These are phyloP conservation scores for Eucalyptus grandis DNA, from an alignment of 345 rosid species.

Conservation along the genomic window DNA sequence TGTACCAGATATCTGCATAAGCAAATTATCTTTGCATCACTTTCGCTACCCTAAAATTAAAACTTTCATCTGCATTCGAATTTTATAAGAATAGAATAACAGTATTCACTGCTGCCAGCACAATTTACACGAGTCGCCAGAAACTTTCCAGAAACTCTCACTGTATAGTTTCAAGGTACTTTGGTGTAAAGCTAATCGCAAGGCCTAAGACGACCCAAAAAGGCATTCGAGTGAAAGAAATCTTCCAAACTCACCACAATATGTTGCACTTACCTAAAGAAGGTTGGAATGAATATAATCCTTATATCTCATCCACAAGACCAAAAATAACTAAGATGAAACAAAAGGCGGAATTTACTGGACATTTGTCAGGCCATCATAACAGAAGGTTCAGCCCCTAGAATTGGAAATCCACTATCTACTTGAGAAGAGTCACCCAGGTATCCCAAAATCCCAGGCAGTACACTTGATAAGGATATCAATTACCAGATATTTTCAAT, in stretches of 20 bases:
- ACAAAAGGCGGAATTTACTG: background rate
- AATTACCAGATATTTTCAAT: background rate
- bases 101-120: background rate
- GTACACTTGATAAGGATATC: background rate
- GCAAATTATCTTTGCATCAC: slow-evolving; percentile 1
- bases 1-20: slow-evolving; percentile 86
- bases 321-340: background rate
- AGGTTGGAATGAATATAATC: background rate
- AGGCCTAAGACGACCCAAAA: background rate
- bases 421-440: background rate
- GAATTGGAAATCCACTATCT: background rate
- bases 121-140: background rate
- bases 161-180: background rate
- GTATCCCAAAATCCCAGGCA: background rate
- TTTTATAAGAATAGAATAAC: background rate
- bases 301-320: background rate
- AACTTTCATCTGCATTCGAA: background rate
- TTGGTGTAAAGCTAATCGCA: background rate
- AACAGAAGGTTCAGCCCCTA: background rate
- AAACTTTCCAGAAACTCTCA: background rate
- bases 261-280: background rate
- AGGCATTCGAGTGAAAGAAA: background rate
- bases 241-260: background rate
- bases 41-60: background rate
- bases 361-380: background rate